Conservation (phyloP, 2,329 filamentous ascomycete genomes). For the Cucurbitaria berberidis region DNA sequence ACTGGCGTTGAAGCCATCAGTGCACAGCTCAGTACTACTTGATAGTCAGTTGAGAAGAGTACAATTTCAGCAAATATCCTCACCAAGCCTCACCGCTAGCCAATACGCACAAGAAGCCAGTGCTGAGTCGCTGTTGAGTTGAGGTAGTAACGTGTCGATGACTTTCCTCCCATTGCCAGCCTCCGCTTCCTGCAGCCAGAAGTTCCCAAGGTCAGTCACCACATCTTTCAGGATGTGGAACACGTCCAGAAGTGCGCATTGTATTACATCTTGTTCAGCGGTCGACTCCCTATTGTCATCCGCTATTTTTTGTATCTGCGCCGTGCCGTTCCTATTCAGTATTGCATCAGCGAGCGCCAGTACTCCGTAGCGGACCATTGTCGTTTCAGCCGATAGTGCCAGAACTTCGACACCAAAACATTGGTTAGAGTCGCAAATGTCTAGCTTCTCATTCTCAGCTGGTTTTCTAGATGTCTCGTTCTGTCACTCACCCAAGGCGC, state of each 20-base stretch:
- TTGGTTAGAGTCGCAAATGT: conserved; percentile 62
- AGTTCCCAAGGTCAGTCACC: conserved; percentile 9
- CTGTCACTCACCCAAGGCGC: conserved; percentile 57
- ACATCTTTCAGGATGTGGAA: conserved; percentile 7
- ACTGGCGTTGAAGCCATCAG: conserved; percentile 12
- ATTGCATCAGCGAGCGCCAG: conserved; percentile 57
- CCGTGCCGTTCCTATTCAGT: background rate
- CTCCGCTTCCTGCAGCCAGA: conserved; percentile 14
- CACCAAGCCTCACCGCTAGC: conserved; percentile 27
- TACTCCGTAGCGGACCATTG: conserved; percentile 56
- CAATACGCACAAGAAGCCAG: conserved; percentile 20
- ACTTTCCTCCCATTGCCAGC: background rate
- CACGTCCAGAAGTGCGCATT: conserved; percentile 3
- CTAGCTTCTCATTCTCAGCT: conserved; percentile 49
- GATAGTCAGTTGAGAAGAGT: background rate
- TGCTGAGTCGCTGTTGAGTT: conserved; percentile 3
- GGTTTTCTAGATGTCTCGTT: background rate
- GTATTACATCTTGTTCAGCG: conserved; percentile 31
- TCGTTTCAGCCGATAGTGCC: conserved; percentile 54
- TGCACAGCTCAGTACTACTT: conserved; percentile 24
- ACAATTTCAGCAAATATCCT: background rate
- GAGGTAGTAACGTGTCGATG: conserved; percentile 10
- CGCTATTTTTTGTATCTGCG: conserved; percentile 35
- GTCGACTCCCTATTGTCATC: conserved; percentile 58
- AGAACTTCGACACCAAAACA: conserved; percentile 61